These are phyloP conservation scores for Parascedosporium putredinis DNA, from an alignment of 2,329 filamentous ascomycete genomes.

Conservation along the genomic window DNA sequence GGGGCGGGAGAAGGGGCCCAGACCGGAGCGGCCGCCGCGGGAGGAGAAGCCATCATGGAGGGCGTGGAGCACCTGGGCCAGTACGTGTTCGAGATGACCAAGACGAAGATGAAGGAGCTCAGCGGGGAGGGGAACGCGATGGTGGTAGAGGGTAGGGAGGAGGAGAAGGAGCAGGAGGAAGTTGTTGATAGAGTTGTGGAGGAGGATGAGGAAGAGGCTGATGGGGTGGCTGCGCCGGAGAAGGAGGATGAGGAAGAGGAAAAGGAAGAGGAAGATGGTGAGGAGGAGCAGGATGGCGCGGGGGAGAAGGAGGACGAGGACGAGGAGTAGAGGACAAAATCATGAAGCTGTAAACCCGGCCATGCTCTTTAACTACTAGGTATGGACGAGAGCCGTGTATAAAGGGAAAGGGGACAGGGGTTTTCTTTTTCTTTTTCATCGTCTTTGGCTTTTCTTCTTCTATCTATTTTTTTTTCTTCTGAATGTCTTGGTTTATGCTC, in stretches of 20 bases:
- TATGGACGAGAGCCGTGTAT: no score
- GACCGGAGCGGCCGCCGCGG: constrained; percentile 23
- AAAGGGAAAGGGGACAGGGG: no score
- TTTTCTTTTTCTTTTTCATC: no score
- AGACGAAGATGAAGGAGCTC: constrained; percentile 43
- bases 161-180: constrained; percentile 8
- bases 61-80: constrained; percentile 88
- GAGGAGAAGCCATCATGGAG: constrained; percentile 65
- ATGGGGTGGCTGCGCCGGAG: not conserved
- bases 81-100: constrained; percentile 95
- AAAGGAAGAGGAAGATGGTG: not conserved
- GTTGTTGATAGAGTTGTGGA: not conserved
- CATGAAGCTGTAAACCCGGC: no score
- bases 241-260: not conserved
- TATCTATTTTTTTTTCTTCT: not conserved
- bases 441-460: no score
- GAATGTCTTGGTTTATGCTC: no score
- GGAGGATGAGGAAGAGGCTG: not conserved
- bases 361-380: no score
- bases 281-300: not conserved
- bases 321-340: not conserved
- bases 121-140: constrained; percentile 11
- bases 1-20: constrained; percentile 21
- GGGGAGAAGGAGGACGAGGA: not conserved
- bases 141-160: constrained; percentile 14